Base-by-base conservation (phyloP, 2,329 filamentous ascomycete species). In the Fusarium sp. region DNA sequence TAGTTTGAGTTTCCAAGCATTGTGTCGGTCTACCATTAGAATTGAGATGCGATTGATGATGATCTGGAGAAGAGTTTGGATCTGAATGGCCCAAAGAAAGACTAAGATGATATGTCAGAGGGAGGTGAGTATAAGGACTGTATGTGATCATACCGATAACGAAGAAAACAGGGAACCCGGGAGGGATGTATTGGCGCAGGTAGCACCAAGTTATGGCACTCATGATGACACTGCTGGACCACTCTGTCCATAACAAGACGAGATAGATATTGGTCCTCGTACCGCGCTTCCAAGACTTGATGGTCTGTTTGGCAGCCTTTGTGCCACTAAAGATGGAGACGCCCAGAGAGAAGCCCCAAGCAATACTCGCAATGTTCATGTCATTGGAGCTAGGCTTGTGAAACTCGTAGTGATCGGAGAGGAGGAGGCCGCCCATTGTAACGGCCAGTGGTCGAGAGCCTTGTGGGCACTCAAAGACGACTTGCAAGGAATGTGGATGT, bases 1-100 rank as follows among this genome's bases (percentile, higher is more conserved):
- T 44, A 80, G 75, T 58, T 84, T 83, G 31, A 85, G 72, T 19
- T 65, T 73, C 15, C 58, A 52, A 2, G 77, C 76, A 3, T 74
- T 77, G 0, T 63, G 68, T 6, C 74, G 74, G 52, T 81, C 72
- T 6, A 78, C 74, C 39, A 82, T 75, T 7, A 85, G 76, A 4
- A 85, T 75, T 0, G 77, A 74, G 22, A 84, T 80, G 52, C 83
- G 79, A 63, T 85, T 85, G 67, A 84, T 81, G 69, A 85, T 85
- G 42, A 85, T 85, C 61, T 84, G 82, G 44, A 84, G 80, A 1
- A 85, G 70, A 8, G 81, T 75, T 53, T 85, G 83, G 19, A 84
- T 78, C 64, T 81, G 76, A 6, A 81, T 64, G 8, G 74, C 73
- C 80, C 80, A 81, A 5, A 72, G 63, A 5, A 68, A 35, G 28